Evolutionary conservation across 208 protist genomes (phyloP), one percentile per base, ranked within the genome.

Genomic region (Wallacemonas collosoma): DNA sequence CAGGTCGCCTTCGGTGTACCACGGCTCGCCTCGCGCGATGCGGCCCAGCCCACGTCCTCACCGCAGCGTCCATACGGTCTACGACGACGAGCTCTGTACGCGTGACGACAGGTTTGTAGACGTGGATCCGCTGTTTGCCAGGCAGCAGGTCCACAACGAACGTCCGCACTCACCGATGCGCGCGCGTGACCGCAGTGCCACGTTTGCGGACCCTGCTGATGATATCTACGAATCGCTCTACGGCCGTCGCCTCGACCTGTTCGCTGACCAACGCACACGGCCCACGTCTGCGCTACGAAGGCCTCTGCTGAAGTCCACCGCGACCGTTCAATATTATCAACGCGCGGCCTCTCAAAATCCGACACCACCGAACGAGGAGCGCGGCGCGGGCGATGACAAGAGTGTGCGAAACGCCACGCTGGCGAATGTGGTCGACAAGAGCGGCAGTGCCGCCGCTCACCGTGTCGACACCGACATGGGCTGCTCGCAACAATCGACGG

Each of bases 221-320:
- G 60, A 8, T 41, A 65, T 65, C 38, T 65, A 65, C 60, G 60
- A 65, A 7, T 50, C 60, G 4, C 60, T 65, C 41, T 65, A 50
- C 43, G 60, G 60, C 60, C 60, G 15, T 45, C 41, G n/a, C 6
- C 11, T 65, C 9, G 57, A 63, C 36, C 36, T 2, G 56, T 26
- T 41, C 4, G 14, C 6, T 5, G 53, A 58, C 53, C 53, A 0
- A 58, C 53, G 51, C n/a, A 5, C 14, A 35, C 51, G n/a, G 9
- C 51, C 5, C 14, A 0, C 51, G 9, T 6, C 56, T 5, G 3
- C 17, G 14, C 56, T 7, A 4, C 56, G 8, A 1, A n/a, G 56
- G 15, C 56, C 56, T 12, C 9, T 62, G 56, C 56, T 43, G 12
- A 40, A 62, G 56, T 62, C 56, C 7, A 39, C 60, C 38, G 53